These are phyloP conservation scores for Parachlorella kessleri DNA, from an alignment of 139 green algal genomes.

Conservation along the genomic window DNA sequence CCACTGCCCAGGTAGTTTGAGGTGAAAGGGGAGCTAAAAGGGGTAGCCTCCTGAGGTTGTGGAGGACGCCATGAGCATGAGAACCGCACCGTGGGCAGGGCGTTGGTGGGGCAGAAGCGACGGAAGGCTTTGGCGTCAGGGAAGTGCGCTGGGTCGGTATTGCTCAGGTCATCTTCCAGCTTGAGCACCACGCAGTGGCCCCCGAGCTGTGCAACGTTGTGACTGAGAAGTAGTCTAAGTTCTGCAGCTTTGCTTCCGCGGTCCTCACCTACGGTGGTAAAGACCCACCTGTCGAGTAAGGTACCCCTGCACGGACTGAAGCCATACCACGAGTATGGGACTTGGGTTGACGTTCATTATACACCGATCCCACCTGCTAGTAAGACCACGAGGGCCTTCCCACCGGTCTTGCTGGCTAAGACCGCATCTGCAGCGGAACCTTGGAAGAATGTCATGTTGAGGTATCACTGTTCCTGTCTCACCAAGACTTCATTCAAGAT, in stretches of 20 bases:
- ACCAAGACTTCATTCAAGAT: too few species aligned
- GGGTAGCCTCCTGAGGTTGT: too few species aligned
- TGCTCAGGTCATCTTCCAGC: conserved; percentile 15
- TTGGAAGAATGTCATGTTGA: conserved; percentile 16
- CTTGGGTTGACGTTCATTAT: too few species aligned
- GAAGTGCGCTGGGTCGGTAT: conserved; percentile 4
- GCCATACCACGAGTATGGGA: too few species aligned
- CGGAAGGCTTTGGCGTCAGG: conserved; percentile 24
- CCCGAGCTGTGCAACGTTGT: background rate
- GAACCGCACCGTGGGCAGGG: conserved; percentile 21
- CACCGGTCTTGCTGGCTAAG: background rate
- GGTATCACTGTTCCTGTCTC: too few species aligned
- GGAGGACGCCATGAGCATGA: background rate
- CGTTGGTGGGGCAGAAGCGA: conserved; percentile 16
- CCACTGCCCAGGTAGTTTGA: too few species aligned
- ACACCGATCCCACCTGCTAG: conserved; percentile 24
- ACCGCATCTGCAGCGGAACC: conserved; percentile 11
- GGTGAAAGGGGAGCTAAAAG: too few species aligned
- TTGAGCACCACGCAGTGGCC: background rate
- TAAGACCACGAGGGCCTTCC: conserved; percentile 13
- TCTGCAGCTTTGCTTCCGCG: conserved; percentile 5
- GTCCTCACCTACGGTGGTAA: conserved; percentile 6
- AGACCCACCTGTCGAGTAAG: too few species aligned
- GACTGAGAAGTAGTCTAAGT: too few species aligned
- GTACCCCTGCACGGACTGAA: too few species aligned